Base-by-base conservation (phyloP, 257 asterid species). In the Nyctanthes arbortristis region DNA sequence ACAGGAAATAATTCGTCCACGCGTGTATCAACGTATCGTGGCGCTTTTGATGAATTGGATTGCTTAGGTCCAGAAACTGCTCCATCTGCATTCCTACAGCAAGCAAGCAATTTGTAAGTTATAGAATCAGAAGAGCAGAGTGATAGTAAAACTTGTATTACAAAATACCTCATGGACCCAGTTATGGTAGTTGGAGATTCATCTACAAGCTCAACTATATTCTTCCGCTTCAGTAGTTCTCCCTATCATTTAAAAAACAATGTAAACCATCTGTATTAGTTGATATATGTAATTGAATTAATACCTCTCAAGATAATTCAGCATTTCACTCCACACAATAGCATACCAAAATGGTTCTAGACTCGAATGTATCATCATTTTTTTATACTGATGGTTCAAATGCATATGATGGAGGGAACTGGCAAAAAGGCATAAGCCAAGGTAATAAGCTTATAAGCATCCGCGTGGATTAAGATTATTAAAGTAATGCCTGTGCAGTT, bases 201-300 rank as follows among this genome's bases (percentile, higher is more conserved):
- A 71, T 83, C 86, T 11, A 82, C 79, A 49, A 55, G 62, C 77
- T 88, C 85, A 71, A 34, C 47, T 39, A 52, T 22, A 58, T 68
- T 79, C 72, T 83, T 81, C 58, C 76, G 87, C 86, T 90, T 88
- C 84, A 93, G 78, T 63, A 88, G 80, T 80, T 93, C 96, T 35
- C 87, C 98, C 98, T 88, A 54, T 65, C 69, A 78, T 43, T n/a
- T 24, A 31, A 33, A 61, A n/a, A 22, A 62, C 2, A 65, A 60
- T 69, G 7, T 65, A 77, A n/a, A n/a, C n/a, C 7, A 55, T 25
- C 22, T 25, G 3, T 18, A 70, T 16, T 45, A 7, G 29, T 43
- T 71, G 31, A 49, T 65, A 69, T 16, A 55, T 20, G n/a, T 40
- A 33, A 55, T 49, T 27, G 22, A 29, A 25, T 39, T 66, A 20